Evolutionary conservation across 1,139 yeast species (phyloP).

Genomic region (Hanseniaspora sp.): DNA sequence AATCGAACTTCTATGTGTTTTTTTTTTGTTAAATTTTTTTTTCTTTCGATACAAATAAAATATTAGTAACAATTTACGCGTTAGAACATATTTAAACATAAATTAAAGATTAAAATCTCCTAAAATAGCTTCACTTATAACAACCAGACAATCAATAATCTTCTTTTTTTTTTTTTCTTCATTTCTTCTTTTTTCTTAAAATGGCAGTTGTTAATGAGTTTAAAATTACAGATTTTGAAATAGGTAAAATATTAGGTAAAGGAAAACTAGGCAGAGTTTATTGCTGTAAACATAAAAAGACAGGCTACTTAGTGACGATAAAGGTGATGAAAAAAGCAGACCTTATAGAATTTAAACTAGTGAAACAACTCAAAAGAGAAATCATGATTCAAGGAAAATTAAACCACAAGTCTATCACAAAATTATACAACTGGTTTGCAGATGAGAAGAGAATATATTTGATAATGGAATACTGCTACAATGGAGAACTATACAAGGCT

Average conservation of each 20-base stretch:
- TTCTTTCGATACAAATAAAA: too few species aligned
- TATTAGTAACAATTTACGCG: too few species aligned
- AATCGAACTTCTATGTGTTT: too few species aligned
- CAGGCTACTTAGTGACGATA: slow-evolving; percentile 78
- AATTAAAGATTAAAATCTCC: too few species aligned
- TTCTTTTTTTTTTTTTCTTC: too few species aligned
- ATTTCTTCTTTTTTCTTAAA: too few species aligned
- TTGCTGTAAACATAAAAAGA: slow-evolving; percentile 64
- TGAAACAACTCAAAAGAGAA: slow-evolving; percentile 78
- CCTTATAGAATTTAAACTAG: slow-evolving; percentile 63
- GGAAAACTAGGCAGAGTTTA: slow-evolving; percentile 91
- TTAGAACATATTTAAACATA: too few species aligned
- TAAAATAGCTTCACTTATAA: too few species aligned
- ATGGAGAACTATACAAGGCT: slow-evolving; percentile 77
- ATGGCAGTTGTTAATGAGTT: slow-evolving; percentile 23
- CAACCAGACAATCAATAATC: too few species aligned
- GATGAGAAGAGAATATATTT: slow-evolving; percentile 71
- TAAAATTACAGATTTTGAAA: slow-evolving; percentile 52
- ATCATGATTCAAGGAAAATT: slow-evolving; percentile 78
- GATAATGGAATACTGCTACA: slow-evolving; percentile 70
- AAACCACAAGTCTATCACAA: slow-evolving; percentile 66
- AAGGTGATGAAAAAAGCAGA: slow-evolving; percentile 84
- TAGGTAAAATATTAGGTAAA: slow-evolving; percentile 80
- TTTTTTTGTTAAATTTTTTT: too few species aligned
- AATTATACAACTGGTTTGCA: slow-evolving; percentile 74